A percentile compares a stretch with the other conserved stretches of the same genome.
phyloP scores from a whole-genome alignment of 2,329 filamentous ascomycete genomes.

The Dendrostoma leiphaemia region DNA sequence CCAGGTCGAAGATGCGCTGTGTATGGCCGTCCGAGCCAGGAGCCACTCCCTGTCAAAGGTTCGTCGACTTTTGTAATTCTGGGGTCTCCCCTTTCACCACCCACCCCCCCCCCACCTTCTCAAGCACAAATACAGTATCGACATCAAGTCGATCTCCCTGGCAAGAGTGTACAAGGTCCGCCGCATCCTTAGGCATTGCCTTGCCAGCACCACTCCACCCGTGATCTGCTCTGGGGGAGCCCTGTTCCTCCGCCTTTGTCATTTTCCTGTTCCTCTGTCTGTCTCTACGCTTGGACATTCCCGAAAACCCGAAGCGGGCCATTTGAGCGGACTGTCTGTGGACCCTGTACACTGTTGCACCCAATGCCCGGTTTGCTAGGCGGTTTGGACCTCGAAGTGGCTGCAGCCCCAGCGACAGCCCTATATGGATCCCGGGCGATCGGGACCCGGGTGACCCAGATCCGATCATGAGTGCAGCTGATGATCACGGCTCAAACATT shows the following conservation, averaged over 20 bases:
- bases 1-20: slow-evolving; percentile 20
- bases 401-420: neutral
- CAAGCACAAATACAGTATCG: too few relatives aligned
- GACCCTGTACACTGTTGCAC: neutral
- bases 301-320: slow-evolving; percentile 3
- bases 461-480: neutral
- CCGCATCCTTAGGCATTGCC: too few relatives aligned
- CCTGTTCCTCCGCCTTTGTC: too few relatives aligned
- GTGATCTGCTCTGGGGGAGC: too few relatives aligned
- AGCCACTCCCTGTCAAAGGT: slow-evolving; percentile 19
- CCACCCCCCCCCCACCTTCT: too few relatives aligned
- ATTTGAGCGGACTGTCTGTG: neutral
- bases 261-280: neutral
- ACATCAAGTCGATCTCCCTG: too few relatives aligned
- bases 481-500: neutral
- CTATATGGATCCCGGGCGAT: neutral
- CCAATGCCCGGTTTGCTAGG: neutral
- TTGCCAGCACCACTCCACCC: too few relatives aligned
- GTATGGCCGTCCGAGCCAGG: slow-evolving; percentile 19
- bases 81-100: neutral
- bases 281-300: neutral
- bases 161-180: too few relatives aligned
- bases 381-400: neutral
- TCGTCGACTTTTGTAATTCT: neutral
- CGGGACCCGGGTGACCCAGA: neutral